These are phyloP conservation scores for Venturia asperata DNA, from an alignment of 2,329 filamentous ascomycete genomes.

Conservation along the genomic window DNA sequence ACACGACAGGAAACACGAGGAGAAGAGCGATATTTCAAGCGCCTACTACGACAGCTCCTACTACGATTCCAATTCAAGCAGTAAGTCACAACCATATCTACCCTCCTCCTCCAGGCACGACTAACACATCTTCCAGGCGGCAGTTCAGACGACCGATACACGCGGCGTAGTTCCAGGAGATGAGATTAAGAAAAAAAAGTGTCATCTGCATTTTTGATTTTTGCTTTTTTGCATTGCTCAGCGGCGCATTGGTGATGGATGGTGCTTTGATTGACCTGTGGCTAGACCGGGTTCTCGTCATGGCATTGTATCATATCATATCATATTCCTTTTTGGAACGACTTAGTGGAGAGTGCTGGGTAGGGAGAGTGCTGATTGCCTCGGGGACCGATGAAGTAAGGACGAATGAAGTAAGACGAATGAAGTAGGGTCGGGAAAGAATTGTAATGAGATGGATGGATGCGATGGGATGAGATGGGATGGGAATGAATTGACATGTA, in stretches of 20 bases:
- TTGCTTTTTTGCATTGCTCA: constrained; percentile 6
- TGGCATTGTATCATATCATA: neutral
- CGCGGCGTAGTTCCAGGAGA: constrained; percentile 4
- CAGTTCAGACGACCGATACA: constrained; percentile 13
- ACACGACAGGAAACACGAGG: constrained; percentile 14
- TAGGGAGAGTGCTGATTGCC: neutral
- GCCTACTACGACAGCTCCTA: constrained; percentile 17
- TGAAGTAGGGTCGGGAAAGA: too few relatives aligned
- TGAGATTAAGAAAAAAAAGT: neutral
- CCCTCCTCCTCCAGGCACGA: neutral
- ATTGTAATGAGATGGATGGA: neutral
- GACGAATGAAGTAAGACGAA: too few relatives aligned
- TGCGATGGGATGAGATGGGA: neutral
- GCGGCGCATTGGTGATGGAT: neutral
- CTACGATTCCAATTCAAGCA: constrained; percentile 14
- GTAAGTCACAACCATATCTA: constrained; percentile 12
- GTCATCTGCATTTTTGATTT: neutral
- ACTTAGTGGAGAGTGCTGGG: neutral
- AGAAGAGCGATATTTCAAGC: constrained; percentile 19
- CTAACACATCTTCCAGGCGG: constrained; percentile 7
- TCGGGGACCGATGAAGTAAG: neutral
- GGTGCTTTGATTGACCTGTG: neutral
- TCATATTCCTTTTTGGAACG: too few relatives aligned
- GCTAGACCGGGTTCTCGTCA: neutral
- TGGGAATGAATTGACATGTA: neutral